Evolutionary conservation across 805 yeast genomes (phyloP).

Genomic region (Cyberlindnera americana): DNA sequence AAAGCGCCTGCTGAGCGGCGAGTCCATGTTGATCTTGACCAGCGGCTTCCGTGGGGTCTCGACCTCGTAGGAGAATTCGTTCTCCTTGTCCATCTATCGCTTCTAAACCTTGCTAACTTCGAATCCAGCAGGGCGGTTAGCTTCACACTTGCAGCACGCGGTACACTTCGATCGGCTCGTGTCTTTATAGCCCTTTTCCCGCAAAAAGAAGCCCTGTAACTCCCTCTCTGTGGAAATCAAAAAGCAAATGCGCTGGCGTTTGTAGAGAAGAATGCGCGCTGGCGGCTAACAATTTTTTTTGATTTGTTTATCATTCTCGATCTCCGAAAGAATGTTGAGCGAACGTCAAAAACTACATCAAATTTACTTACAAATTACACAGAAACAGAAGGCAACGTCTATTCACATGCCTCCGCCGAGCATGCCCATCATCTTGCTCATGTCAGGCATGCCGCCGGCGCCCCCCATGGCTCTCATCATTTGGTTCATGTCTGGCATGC

Average conservation of each 20-base stretch:
- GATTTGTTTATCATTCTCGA: slow-evolving; percentile 14
- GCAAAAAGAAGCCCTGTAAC: too few species aligned
- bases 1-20: slow-evolving; percentile 3
- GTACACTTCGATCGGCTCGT: too few species aligned
- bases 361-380: too few species aligned
- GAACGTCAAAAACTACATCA: background rate
- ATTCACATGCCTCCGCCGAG: slow-evolving; percentile 32
- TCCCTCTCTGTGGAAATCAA: too few species aligned
- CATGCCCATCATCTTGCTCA: slow-evolving; percentile 50
- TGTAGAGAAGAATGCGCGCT: too few species aligned
- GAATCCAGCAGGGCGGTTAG: too few species aligned
- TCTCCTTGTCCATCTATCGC: slow-evolving; percentile 17
- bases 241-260: too few species aligned
- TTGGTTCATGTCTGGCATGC: slow-evolving; percentile 60
- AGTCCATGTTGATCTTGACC: slow-evolving; percentile 9
- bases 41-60: slow-evolving; percentile 16
- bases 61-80: slow-evolving; percentile 1
- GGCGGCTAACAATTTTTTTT: background rate
- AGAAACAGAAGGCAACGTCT: too few species aligned
- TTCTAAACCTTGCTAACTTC: too few species aligned
- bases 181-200: too few species aligned
- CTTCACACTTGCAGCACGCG: too few species aligned
- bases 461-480: slow-evolving; percentile 42
- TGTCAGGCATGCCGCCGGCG: slow-evolving; percentile 63
- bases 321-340: background rate